A percentile compares a stretch with the other conserved stretches of the same genome.
Evolutionary conservation across 257 asterid species (phyloP).

Genomic region (Nicotiana obtusifolia): DNA sequence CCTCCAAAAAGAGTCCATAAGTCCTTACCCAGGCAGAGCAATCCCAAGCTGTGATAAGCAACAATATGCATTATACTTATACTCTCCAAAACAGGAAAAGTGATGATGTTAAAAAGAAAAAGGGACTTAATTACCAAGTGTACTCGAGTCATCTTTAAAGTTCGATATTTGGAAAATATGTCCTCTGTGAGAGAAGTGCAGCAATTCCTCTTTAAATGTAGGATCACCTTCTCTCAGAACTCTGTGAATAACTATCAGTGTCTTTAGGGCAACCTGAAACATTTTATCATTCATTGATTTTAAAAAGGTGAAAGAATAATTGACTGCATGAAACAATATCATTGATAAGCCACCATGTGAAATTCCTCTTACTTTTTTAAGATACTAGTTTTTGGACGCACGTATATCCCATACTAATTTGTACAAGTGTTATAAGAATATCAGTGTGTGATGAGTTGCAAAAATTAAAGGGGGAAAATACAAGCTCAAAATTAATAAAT

Average conservation of each 20-base stretch:
- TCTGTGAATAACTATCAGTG: slow-evolving; percentile 76
- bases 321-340: not conserved
- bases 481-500: too few relatives aligned
- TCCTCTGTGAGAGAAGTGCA: slow-evolving; percentile 60
- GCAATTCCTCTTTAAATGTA: slow-evolving; percentile 65
- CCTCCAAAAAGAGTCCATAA: slow-evolving; percentile 79
- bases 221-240: slow-evolving; percentile 82
- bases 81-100: not conserved
- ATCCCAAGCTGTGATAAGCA: slow-evolving; percentile 73
- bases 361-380: not conserved
- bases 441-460: too few relatives aligned
- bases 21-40: slow-evolving; percentile 88
- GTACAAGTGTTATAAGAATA: too few relatives aligned
- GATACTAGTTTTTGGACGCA: too few relatives aligned
- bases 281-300: not conserved
- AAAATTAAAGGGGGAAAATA: too few relatives aligned
- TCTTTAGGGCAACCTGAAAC: slow-evolving; percentile 75
- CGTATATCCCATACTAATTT: too few relatives aligned
- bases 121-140: slow-evolving; percentile 43
- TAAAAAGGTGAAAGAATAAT: not conserved
- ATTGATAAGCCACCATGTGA: not conserved
- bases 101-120: not conserved
- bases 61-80: not conserved
- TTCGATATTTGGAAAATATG: slow-evolving; percentile 57
- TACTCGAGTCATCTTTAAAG: slow-evolving; percentile 83